phyloP scores from a whole-genome alignment of 2,329 filamentous ascomycete genomes.

The Colletotrichum spinosum region DNA sequence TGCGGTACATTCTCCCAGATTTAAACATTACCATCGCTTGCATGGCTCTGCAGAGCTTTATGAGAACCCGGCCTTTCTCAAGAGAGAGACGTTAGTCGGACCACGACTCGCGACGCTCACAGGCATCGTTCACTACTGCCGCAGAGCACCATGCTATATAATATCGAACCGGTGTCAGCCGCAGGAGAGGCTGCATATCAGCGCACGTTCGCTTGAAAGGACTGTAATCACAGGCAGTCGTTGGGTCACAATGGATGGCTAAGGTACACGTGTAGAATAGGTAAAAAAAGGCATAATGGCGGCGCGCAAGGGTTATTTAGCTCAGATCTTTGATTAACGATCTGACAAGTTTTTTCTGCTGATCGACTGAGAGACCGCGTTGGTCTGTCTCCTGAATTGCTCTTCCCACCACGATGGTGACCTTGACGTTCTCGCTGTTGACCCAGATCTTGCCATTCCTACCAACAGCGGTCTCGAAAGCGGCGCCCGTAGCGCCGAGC shows the following conservation, averaged over 20 bases:
- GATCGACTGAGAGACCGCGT: constrained; percentile 69
- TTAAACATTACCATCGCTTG: not conserved
- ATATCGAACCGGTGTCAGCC: not conserved
- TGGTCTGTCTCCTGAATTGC: constrained; percentile 84
- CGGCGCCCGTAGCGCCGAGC: constrained; percentile 78
- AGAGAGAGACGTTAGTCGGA: not conserved
- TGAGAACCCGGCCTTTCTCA: not conserved
- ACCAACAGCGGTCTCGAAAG: constrained; percentile 94
- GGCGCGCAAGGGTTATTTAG: constrained; percentile 45
- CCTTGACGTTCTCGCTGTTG: constrained; percentile 78
- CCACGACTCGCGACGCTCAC: constrained; percentile 5
- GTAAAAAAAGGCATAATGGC: constrained; percentile 34
- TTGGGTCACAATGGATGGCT: constrained; percentile 23
- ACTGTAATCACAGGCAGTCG: constrained; percentile 14
- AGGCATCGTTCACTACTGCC: constrained; percentile 17
- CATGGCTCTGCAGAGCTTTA: not conserved
- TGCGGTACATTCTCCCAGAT: not conserved
- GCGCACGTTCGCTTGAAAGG: constrained; percentile 19
- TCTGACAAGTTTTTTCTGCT: constrained; percentile 77
- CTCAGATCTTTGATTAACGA: constrained; percentile 71
- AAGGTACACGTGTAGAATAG: constrained; percentile 33
- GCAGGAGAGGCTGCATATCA: not conserved
- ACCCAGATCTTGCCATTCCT: constrained; percentile 95
- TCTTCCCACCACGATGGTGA: constrained; percentile 81
- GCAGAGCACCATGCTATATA: constrained; percentile 15